A percentile compares a stretch with the other conserved stretches of the same genome.
These are phyloP conservation scores for Papilionanthe hybrid DNA, from an alignment of 116 monocot genomes.

Conservation along the genomic window DNA sequence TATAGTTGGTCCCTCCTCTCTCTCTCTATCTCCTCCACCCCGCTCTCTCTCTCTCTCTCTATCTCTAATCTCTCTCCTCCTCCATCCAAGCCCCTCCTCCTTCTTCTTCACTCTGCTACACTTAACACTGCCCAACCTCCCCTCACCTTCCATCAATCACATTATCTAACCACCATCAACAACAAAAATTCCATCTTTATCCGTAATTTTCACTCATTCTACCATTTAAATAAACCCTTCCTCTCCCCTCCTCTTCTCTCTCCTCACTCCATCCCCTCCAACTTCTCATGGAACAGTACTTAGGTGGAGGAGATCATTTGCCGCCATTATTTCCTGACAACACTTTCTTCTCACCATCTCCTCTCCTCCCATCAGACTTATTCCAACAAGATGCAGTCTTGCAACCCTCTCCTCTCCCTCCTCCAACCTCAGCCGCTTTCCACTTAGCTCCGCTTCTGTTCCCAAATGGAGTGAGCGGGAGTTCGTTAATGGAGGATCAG, in stretches of 20 bases:
- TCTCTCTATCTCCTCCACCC: neutral
- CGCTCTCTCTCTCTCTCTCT: slow-evolving; percentile 7
- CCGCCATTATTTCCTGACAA: neutral
- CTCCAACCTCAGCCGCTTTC: neutral
- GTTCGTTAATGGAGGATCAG: neutral
- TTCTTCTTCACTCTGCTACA: neutral
- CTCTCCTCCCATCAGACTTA: neutral
- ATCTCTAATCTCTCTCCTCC: neutral
- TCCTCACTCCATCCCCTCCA: no score
- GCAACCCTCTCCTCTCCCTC: neutral
- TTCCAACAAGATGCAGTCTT: neutral
- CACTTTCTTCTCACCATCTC: neutral
- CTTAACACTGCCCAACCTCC: neutral
- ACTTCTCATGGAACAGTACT: neutral
- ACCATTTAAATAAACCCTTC: neutral
- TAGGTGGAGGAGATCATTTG: neutral
- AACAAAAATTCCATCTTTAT: slow-evolving; percentile 1
- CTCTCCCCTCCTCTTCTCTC: neutral
- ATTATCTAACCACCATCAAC: slow-evolving; percentile 10
- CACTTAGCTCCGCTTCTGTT: slow-evolving; percentile 30
- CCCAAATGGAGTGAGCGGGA: neutral
- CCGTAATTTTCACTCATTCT: neutral
- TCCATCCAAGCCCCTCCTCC: neutral
- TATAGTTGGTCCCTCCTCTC: slow-evolving; percentile 34
- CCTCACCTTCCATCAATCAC: neutral